phyloP scores from a whole-genome alignment of 495 filamentous ascomycete species.

The Saxispiralis lemnorum region DNA sequence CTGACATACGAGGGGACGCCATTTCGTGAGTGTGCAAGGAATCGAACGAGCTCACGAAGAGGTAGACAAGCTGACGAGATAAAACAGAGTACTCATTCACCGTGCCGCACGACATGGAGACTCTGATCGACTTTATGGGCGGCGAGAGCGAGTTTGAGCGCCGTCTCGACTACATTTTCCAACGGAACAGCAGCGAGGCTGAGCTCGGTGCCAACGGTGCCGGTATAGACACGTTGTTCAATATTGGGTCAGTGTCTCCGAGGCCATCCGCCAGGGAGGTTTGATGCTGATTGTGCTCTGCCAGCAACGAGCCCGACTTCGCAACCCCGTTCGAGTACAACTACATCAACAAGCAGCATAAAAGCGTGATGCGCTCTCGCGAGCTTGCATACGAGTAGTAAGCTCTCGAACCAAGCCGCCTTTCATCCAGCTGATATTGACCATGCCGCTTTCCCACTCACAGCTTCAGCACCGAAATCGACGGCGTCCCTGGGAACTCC shows the following conservation, averaged over 20 bases:
- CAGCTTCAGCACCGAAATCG: slow-evolving; percentile 16
- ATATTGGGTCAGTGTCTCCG: slow-evolving; percentile 22
- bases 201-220: slow-evolving; percentile 20
- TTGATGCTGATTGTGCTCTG: too few relatives aligned
- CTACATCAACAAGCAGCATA: slow-evolving; percentile 22
- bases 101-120: slow-evolving; percentile 21
- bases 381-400: slow-evolving; percentile 17
- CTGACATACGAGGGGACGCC: slow-evolving; percentile 20
- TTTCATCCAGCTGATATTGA: too few relatives aligned
- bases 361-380: slow-evolving; percentile 17
- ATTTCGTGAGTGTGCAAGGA: slow-evolving; percentile 11
- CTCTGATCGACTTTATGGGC: slow-evolving; percentile 24
- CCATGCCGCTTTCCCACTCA: not conserved
- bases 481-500: slow-evolving; percentile 23
- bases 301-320: slow-evolving; percentile 24
- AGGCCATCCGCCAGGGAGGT: too few relatives aligned
- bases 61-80: too few relatives aligned
- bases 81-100: slow-evolving; percentile 22
- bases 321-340: slow-evolving; percentile 23
- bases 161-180: slow-evolving; percentile 22
- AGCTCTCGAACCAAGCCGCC: not conserved
- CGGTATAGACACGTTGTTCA: slow-evolving; percentile 21
- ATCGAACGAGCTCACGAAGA: too few relatives aligned
- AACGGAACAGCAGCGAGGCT: slow-evolving; percentile 18
- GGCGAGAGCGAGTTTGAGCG: slow-evolving; percentile 18